Conservation (phyloP, 495 filamentous ascomycete genomes). For the Daldinia concentrica region DNA sequence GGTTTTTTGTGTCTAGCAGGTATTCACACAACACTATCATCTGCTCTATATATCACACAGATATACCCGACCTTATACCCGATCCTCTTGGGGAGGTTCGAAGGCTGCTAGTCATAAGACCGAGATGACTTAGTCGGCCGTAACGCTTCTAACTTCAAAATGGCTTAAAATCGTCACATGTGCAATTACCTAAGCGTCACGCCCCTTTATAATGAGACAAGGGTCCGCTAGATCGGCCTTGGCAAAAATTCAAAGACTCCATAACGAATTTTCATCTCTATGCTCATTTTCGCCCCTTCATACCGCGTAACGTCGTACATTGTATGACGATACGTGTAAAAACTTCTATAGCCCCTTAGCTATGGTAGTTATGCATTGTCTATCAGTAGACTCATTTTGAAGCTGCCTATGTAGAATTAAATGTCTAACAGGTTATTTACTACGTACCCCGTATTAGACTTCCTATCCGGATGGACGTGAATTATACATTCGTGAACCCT, state of each 20-base stretch:
- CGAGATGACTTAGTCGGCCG: neutral
- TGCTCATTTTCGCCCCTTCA: slow-evolving; percentile 10
- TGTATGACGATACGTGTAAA: neutral
- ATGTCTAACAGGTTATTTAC: slow-evolving; percentile 2
- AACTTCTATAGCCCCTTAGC: neutral
- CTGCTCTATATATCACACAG: neutral
- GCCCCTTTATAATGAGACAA: neutral
- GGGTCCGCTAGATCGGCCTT: slow-evolving; percentile 14
- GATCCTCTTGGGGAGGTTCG: neutral
- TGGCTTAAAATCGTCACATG: neutral
- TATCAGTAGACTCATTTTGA: neutral
- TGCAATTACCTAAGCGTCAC: slow-evolving; percentile 16
- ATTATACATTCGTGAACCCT: slow-evolving; percentile 1
- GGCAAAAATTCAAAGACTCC: slow-evolving; percentile 25
- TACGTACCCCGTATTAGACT: neutral
- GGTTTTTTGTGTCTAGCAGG: neutral
- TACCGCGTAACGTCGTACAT: slow-evolving; percentile 9
- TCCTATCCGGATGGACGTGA: neutral
- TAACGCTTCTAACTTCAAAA: neutral
- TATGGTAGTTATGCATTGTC: neutral
- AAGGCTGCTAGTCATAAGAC: neutral
- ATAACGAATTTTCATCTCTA: slow-evolving; percentile 13
- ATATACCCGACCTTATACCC: neutral
- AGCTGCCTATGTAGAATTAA: neutral
- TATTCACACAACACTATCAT: neutral